Percentiles rank a stretch among this genome's conserved stretches.
These are phyloP conservation scores for Trichoderma sp. DNA, from an alignment of 2,329 filamentous ascomycete genomes.

Conservation along the genomic window DNA sequence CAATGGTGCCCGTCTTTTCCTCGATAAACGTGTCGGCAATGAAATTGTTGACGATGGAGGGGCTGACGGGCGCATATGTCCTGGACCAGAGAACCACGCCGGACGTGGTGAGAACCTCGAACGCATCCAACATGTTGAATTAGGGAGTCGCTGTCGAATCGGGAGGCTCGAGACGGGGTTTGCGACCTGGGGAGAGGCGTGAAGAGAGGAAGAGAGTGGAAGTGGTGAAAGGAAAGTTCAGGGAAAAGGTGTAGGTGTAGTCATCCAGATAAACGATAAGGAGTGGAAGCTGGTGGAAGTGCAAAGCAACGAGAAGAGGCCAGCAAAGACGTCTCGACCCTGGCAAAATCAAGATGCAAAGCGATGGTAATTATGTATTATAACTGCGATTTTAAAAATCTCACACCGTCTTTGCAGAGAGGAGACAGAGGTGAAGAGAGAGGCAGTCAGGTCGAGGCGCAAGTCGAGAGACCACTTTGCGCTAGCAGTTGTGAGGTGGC, in stretches of 20 bases:
- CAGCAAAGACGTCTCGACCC: not conserved
- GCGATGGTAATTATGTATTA: not conserved
- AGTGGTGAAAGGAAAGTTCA: not conserved
- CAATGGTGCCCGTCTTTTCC: slow-evolving; percentile 68
- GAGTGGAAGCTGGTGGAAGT: slow-evolving; percentile 12
- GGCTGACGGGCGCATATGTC: slow-evolving; percentile 75
- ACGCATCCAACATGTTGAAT: slow-evolving; percentile 80
- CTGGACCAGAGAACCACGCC: slow-evolving; percentile 97
- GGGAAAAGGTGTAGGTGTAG: not conserved
- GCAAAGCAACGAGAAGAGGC: not conserved
- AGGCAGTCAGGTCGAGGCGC: not conserved
- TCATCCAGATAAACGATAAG: slow-evolving; percentile 9
- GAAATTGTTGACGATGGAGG: slow-evolving; percentile 86
- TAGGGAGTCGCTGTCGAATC: not conserved
- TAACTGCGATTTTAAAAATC: not conserved
- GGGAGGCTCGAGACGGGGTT: not conserved
- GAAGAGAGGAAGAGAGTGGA: not conserved
- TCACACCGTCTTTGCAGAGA: not conserved
- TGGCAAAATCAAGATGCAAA: not conserved
- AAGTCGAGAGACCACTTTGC: not conserved
- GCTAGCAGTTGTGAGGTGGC: not conserved
- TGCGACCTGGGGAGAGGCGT: not conserved
- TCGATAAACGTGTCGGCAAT: slow-evolving; percentile 98
- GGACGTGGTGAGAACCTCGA: slow-evolving; percentile 93
- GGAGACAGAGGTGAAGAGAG: not conserved